Evolutionary conservation across 1,139 yeast species (phyloP).

Genomic region (Eremothecium cymbalariae): DNA sequence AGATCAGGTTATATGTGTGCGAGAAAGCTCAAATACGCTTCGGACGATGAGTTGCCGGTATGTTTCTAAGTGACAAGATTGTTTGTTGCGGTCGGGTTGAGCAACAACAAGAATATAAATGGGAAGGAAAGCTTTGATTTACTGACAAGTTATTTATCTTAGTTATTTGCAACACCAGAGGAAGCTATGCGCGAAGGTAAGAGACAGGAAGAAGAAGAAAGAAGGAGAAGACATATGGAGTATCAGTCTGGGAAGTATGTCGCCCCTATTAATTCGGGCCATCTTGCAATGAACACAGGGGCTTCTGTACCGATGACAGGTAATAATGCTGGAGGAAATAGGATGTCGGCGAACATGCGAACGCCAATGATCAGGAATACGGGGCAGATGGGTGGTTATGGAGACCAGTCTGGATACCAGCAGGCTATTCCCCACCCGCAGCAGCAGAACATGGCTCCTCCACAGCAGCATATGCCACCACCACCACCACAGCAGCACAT

Average conservation of each 20-base stretch:
- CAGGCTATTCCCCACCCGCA: too few relatives aligned
- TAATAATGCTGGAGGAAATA: too few relatives aligned
- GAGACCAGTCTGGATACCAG: too few relatives aligned
- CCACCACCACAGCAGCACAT: constrained; percentile 4
- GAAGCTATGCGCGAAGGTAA: constrained; percentile 30
- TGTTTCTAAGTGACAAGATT: constrained; percentile 11
- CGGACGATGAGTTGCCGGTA: constrained; percentile 30
- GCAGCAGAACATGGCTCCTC: constrained; percentile 1
- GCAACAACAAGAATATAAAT: too few relatives aligned
- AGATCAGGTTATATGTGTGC: constrained; percentile 23
- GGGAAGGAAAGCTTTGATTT: not conserved
- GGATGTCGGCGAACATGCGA: too few relatives aligned
- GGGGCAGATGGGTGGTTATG: too few relatives aligned
- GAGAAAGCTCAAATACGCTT: constrained; percentile 29
- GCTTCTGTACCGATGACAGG: too few relatives aligned
- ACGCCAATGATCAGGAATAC: too few relatives aligned
- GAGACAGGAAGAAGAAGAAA: constrained; percentile 23
- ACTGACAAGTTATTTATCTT: constrained; percentile 1
- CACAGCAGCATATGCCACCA: not conserved
- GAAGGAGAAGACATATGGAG: constrained; percentile 18
- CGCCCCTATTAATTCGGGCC: too few relatives aligned
- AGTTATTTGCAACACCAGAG: constrained; percentile 31
- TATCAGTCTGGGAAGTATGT: constrained; percentile 13
- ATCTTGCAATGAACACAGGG: too few relatives aligned
- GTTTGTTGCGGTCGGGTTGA: too few relatives aligned